Percentiles rank a stretch among this genome's conserved stretches.
These are phyloP conservation scores for Phytophthora hibernalis DNA, from an alignment of 352 stramenopile species.

Conservation along the genomic window DNA sequence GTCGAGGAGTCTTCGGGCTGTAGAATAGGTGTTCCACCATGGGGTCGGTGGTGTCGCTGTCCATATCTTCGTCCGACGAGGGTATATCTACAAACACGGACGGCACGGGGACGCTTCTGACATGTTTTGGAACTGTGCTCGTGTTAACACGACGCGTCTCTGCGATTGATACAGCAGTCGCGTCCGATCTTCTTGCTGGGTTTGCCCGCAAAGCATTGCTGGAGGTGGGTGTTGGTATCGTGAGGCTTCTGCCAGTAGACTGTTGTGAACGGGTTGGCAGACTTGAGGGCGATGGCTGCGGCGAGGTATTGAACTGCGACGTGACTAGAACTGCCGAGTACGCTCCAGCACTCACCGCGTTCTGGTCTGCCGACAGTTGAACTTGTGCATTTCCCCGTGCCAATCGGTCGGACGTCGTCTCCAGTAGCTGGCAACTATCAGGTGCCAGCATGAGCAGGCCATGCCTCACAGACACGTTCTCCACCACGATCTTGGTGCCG, in stretches of 20 bases:
- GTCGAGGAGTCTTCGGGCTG: conserved; percentile 69
- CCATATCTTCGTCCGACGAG: conserved; percentile 63
- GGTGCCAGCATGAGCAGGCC: conserved; percentile 75
- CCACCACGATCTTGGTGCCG: conserved; percentile 74
- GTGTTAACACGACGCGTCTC: conserved; percentile 7
- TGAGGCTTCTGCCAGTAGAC: background rate
- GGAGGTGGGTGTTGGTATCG: background rate
- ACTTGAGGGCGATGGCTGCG: conserved; percentile 14
- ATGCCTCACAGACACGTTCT: conserved; percentile 74
- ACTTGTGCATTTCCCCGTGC: conserved; percentile 13
- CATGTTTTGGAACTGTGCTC: background rate
- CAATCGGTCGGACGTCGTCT: conserved; percentile 41
- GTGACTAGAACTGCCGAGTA: conserved; percentile 71
- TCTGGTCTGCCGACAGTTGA: conserved; percentile 16
- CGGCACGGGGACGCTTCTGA: conserved; percentile 22
- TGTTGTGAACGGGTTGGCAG: conserved; percentile 9
- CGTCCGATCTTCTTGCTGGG: background rate
- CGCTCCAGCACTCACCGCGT: conserved; percentile 42
- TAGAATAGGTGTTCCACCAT: conserved; percentile 82
- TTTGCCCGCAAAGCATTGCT: background rate
- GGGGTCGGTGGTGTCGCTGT: conserved; percentile 76
- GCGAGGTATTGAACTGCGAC: conserved; percentile 43
- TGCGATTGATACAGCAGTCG: background rate
- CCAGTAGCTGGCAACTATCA: conserved; percentile 71
- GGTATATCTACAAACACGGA: conserved; percentile 68